These are phyloP conservation scores for Rhizopus stolonifer DNA, from an alignment of 371 early-diverging fungal genomes.

Conservation along the genomic window DNA sequence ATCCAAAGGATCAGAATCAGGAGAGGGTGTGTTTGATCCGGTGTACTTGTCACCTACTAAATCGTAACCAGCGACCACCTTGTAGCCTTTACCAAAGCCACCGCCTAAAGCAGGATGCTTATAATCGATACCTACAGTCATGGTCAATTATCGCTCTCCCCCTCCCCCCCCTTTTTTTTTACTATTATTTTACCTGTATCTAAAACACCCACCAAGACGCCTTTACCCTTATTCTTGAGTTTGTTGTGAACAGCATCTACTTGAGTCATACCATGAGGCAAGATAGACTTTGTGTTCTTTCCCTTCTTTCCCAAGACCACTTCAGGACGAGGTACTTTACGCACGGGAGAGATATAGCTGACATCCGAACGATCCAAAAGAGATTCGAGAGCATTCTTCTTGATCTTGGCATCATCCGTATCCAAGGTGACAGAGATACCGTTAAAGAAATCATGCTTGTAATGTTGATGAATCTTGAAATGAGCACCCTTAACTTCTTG, in stretches of 20 bases:
- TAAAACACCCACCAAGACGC: constrained; percentile 71
- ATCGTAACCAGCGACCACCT: constrained; percentile 61
- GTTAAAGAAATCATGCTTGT: constrained; percentile 33
- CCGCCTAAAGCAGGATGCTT: constrained; percentile 74
- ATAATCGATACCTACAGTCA: constrained; percentile 53
- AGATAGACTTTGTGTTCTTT: constrained; percentile 8
- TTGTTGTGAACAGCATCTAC: constrained; percentile 42
- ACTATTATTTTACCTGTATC: constrained; percentile 61
- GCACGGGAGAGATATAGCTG: constrained; percentile 30
- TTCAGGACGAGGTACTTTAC: constrained; percentile 28
- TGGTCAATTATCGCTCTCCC: neutral
- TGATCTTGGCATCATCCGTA: constrained; percentile 11
- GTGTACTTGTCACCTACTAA: constrained; percentile 56
- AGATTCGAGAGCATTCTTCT: constrained; percentile 15
- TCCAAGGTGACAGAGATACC: constrained; percentile 35
- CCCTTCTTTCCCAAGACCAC: constrained; percentile 3
- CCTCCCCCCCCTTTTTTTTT: constrained; percentile 10
- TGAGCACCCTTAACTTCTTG: constrained; percentile 23
- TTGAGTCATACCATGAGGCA: constrained; percentile 44
- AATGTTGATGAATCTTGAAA: constrained; percentile 26
- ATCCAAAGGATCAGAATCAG: constrained; percentile 42
- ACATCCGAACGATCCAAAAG: constrained; percentile 28
- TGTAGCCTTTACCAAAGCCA: constrained; percentile 60
- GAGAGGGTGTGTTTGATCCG: constrained; percentile 30
- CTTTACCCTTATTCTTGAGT: constrained; percentile 58